phyloP scores from a whole-genome alignment of 768 basidiomycete genomes.

The Galerina sulciceps region DNA sequence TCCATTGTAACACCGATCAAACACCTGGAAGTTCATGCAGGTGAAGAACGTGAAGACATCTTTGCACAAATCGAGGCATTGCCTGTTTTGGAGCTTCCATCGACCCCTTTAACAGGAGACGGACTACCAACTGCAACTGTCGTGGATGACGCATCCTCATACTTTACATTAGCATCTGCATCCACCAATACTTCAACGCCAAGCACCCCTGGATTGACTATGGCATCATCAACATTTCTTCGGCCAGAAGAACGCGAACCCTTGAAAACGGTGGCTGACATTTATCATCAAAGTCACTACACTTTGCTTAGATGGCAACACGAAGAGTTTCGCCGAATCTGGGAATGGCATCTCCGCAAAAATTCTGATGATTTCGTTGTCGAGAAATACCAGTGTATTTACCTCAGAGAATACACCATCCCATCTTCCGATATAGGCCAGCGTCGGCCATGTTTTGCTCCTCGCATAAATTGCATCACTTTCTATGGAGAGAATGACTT shows the following conservation, averaged over 20 bases:
- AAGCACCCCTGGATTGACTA: constrained; percentile 9
- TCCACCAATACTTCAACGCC: constrained; percentile 17
- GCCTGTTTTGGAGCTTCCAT: constrained; percentile 35
- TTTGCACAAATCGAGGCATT: constrained; percentile 71
- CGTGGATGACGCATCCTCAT: constrained; percentile 31
- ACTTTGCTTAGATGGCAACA: constrained; percentile 77
- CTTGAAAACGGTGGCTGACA: constrained; percentile 69
- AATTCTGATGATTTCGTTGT: constrained; percentile 87
- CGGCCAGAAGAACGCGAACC: constrained; percentile 42
- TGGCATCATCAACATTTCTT: constrained; percentile 6
- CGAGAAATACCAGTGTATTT: constrained; percentile 92
- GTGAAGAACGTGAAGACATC: constrained; percentile 50
- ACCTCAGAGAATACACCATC: constrained; percentile 78
- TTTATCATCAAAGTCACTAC: constrained; percentile 74
- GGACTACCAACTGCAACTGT: constrained; percentile 31
- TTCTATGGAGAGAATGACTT: constrained; percentile 95
- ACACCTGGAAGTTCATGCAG: not conserved
- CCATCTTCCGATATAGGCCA: constrained; percentile 69
- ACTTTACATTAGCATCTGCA: constrained; percentile 30
- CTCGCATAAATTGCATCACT: constrained; percentile 70
- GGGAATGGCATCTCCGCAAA: constrained; percentile 95
- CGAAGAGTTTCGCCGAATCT: constrained; percentile 85
- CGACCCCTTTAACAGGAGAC: constrained; percentile 49
- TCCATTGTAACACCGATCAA: constrained; percentile 17
- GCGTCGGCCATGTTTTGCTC: constrained; percentile 79